A percentile compares a stretch with the other conserved stretches of the same genome.
Conservation (phyloP, 306 rosid species). For the Lablab purpureus region DNA sequence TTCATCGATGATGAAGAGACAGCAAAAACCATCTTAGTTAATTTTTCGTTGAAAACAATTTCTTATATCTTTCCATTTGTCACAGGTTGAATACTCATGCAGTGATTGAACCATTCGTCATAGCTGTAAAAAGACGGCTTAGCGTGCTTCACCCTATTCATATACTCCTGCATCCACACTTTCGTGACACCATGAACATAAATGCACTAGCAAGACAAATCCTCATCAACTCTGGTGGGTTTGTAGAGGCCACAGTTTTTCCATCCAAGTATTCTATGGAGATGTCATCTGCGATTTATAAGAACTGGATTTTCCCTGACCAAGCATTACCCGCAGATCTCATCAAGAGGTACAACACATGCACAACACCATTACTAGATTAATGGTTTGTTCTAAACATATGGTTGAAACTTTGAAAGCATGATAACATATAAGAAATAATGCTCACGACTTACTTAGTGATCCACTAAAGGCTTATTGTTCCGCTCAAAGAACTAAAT, state of each 20-base stretch:
- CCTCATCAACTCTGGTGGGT: slow-evolving; percentile 75
- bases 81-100: slow-evolving; percentile 87
- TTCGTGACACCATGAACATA: slow-evolving; percentile 84
- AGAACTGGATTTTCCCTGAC: slow-evolving; percentile 75
- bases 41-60: not conserved
- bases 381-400: not conserved
- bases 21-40: slow-evolving; percentile 12
- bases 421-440: not conserved
- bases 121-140: slow-evolving; percentile 78
- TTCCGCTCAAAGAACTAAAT: too few relatives aligned
- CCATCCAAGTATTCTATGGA: slow-evolving; percentile 71
- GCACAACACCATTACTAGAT: not conserved
- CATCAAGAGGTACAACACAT: slow-evolving; percentile 65
- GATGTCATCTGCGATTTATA: slow-evolving; percentile 72
- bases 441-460: not conserved
- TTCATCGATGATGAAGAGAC: not conserved
- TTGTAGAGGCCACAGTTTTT: slow-evolving; percentile 69
- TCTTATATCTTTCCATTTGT: not conserved
- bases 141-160: slow-evolving; percentile 87
- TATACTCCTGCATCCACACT: slow-evolving; percentile 80
- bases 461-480: not conserved
- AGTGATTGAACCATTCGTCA: slow-evolving; percentile 78
- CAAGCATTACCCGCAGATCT: slow-evolving; percentile 84
- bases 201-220: slow-evolving; percentile 73
- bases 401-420: slow-evolving; percentile 32